phyloP scores from a whole-genome alignment of 768 basidiomycete species.

The Phylloporus sp. region DNA sequence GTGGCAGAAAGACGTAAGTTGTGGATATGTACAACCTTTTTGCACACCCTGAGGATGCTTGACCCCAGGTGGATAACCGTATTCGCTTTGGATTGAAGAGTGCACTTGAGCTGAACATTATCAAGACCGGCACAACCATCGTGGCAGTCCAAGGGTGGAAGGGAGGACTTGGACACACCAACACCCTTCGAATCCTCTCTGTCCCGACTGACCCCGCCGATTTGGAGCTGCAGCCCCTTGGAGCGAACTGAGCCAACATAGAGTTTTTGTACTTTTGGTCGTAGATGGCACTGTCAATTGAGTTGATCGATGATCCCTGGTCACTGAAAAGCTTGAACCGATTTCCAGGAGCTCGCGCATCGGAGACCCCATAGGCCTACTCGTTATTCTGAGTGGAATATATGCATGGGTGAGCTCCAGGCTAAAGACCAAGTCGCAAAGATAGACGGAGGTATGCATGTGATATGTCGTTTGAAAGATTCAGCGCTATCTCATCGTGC shows the following conservation, averaged over 20 bases:
- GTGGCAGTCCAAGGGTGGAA: conserved; percentile 99
- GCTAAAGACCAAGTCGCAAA: too few species aligned
- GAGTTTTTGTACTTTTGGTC: conserved; percentile 2
- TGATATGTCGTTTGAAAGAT: too few species aligned
- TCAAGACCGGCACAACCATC: conserved; percentile 84
- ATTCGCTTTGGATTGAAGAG: conserved; percentile 84
- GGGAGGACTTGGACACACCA: conserved; percentile 94
- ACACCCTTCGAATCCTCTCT: conserved; percentile 79
- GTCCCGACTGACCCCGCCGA: conserved; percentile 82
- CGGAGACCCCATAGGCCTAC: too few species aligned
- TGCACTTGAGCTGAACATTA: conserved; percentile 79
- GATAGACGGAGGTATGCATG: too few species aligned
- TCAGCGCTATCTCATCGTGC: too few species aligned
- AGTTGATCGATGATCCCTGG: too few species aligned
- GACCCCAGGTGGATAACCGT: conserved; percentile 74
- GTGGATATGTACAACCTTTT: not conserved
- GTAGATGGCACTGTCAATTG: conserved; percentile 11
- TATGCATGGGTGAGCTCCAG: too few species aligned
- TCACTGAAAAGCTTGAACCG: too few species aligned
- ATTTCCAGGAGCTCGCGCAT: too few species aligned
- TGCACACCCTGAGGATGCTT: conserved; percentile 8
- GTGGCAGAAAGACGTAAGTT: conserved; percentile 94
- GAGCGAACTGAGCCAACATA: conserved; percentile 20
- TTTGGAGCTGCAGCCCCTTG: conserved; percentile 66
- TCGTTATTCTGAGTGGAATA: too few species aligned